phyloP scores from a whole-genome alignment of 495 filamentous ascomycete species.

The Penicillium bialowiezense region DNA sequence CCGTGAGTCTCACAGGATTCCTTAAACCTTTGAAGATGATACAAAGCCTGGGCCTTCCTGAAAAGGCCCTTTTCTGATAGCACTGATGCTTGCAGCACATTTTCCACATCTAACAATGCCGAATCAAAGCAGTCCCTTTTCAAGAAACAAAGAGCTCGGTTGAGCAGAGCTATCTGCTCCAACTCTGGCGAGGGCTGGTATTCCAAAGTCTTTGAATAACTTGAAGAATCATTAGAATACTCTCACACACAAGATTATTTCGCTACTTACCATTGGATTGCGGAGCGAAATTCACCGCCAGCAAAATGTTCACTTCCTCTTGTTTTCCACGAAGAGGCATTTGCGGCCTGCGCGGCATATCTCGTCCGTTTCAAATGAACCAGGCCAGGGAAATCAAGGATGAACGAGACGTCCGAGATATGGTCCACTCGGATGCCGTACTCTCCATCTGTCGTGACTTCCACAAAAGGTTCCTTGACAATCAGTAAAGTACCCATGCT shows the following conservation, averaged over 20 bases:
- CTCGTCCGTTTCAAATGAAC: constrained; percentile 37
- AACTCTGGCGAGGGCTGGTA: constrained; percentile 12
- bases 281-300: constrained; percentile 10
- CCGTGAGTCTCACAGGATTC: constrained; percentile 29
- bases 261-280: constrained; percentile 24
- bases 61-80: constrained; percentile 46
- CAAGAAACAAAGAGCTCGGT: constrained; percentile 47
- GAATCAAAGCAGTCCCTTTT: constrained; percentile 44
- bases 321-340: constrained; percentile 34
- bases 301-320: constrained; percentile 37
- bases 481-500: constrained; percentile 30
- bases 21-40: constrained; percentile 39
- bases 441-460: constrained; percentile 30
- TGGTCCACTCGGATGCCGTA: constrained; percentile 53
- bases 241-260: neutral
- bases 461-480: constrained; percentile 55
- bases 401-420: constrained; percentile 41
- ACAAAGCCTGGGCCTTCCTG: constrained; percentile 44
- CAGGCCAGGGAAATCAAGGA: constrained; percentile 26
- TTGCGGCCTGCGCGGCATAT: constrained; percentile 12
- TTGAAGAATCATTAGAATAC: constrained; percentile 11
- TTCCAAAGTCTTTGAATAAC: constrained; percentile 29
- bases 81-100: constrained; percentile 18
- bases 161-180: constrained; percentile 26
- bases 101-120: constrained; percentile 43